Percentiles rank a stretch among this genome's conserved stretches.
These are phyloP conservation scores for Leccinum fibrillosum DNA, from an alignment of 768 basidiomycete species.

Conservation along the genomic window DNA sequence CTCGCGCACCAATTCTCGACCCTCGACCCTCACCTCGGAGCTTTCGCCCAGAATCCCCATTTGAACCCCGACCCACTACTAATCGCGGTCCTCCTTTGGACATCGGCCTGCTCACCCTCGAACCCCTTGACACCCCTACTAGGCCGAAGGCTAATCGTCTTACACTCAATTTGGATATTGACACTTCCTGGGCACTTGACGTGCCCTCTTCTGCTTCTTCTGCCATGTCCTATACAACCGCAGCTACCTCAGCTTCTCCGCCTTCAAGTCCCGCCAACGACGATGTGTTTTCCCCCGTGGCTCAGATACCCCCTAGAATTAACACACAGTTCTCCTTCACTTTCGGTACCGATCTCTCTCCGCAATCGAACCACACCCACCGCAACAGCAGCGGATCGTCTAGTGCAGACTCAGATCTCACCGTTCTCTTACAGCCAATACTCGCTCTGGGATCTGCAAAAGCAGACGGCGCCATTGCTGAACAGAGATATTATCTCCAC, in stretches of 20 bases:
- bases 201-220: conserved; percentile 17
- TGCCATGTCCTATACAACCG: conserved; percentile 23
- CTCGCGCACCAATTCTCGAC: conserved; percentile 5
- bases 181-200: conserved; percentile 16
- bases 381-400: conserved; percentile 13
- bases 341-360: conserved; percentile 12
- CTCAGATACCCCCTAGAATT: conserved; percentile 3
- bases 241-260: conserved; percentile 9
- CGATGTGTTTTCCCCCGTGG: conserved; percentile 9
- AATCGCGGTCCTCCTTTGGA: conserved; percentile 7
- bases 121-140: conserved; percentile 6
- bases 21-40: conserved; percentile 6
- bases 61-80: conserved; percentile 18
- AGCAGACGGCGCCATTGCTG: conserved; percentile 4
- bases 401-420: conserved; percentile 21
- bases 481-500: conserved; percentile 20
- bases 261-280: conserved; percentile 10
- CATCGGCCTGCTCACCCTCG: conserved; percentile 8
- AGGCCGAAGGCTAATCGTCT: conserved; percentile 8
- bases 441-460: conserved; percentile 12
- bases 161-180: conserved; percentile 25
- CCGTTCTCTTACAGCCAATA: conserved; percentile 10
- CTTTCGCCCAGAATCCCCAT: conserved; percentile 11
- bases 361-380: neutral
- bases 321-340: conserved; percentile 6